Evolutionary conservation across 768 basidiomycete species (phyloP).

Genomic region (Tricholoma matsutake): DNA sequence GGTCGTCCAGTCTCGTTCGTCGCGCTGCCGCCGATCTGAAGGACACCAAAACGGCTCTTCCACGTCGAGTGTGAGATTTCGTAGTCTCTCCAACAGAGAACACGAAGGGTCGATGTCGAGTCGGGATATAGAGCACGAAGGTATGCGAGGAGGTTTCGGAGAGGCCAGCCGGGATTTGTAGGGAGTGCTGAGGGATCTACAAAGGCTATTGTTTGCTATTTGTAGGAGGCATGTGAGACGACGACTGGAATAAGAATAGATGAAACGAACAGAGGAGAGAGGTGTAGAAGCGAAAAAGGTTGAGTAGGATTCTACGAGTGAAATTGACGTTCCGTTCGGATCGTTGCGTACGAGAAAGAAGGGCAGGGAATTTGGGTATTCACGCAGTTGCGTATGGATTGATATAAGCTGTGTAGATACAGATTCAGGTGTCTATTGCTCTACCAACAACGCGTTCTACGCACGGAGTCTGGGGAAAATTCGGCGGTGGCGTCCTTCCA

Average conservation of each 20-base stretch:
- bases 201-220: constrained; percentile 54
- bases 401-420: constrained; percentile 40
- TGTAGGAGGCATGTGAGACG: constrained; percentile 1
- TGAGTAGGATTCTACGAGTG: constrained; percentile 53
- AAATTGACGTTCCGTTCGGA: constrained; percentile 36
- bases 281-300: constrained; percentile 49
- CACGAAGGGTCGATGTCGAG: constrained; percentile 45
- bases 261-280: constrained; percentile 8
- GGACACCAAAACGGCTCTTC: constrained; percentile 62
- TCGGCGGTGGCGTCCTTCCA: constrained; percentile 51
- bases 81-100: constrained; percentile 77
- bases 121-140: constrained; percentile 59
- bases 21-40: constrained; percentile 32
- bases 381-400: constrained; percentile 49
- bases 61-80: constrained; percentile 48
- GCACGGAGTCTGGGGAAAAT: constrained; percentile 42
- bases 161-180: constrained; percentile 83
- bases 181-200: constrained; percentile 82
- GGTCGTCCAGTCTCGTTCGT: constrained; percentile 34
- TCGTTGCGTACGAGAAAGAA: constrained; percentile 62
- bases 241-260: background rate
- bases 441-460: constrained; percentile 6
- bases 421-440: background rate
- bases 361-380: constrained; percentile 34
- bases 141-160: constrained; percentile 88